Base-by-base conservation (phyloP, 2,329 filamentous ascomycete genomes). In the Zopfia rhizophila region DNA sequence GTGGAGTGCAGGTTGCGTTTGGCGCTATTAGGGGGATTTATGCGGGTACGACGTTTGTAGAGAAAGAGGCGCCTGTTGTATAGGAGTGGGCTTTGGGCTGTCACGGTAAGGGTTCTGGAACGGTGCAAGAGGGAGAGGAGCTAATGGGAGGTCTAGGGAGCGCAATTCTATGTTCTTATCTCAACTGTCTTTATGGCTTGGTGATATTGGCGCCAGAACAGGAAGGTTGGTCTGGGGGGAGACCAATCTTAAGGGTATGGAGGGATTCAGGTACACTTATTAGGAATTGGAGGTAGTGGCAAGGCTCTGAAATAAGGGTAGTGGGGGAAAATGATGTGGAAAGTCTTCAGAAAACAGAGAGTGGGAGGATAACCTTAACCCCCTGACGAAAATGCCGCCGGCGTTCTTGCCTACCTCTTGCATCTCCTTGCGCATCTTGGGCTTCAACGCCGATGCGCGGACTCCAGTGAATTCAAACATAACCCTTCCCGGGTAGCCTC, bases 1-100 rank as follows among this genome's bases (percentile, higher is more conserved):
- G 56, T 10, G 64, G 57, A 6, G 49, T 66, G 3, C 65, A 70
- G 45, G 58, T 68, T 38, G 53, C 58, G 0, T 68, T 69, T 38
- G 68, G 65, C 6, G 62, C 65, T 3, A 51, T 67, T 10, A 66
- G 66, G 0, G 65, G 65, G 12, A 64, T 68, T 16, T 67, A 65
- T 29, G 63, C 63, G 5, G 58, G 51, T 22, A 63, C 56, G 11
- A 58, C 60, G 0, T 69, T 69, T 47, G 61, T 63, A 57, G 55
- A 66, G 43, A 51, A 58, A 24, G 64, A 66, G 35, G 58, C 54
- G 7, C 59, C 58, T n/a, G 6, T 46, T 39, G 7, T 67, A 69
- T 33, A 38, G 48, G 7, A 63, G 54, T 1, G 60, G 64, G 1
- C 50, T 63, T 2, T 65, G 59, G 63, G 60, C 56, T 23, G 51